Evolutionary conservation across 2,329 filamentous ascomycete genomes (phyloP).

Genomic region (Ilyonectria mors-panacis): DNA sequence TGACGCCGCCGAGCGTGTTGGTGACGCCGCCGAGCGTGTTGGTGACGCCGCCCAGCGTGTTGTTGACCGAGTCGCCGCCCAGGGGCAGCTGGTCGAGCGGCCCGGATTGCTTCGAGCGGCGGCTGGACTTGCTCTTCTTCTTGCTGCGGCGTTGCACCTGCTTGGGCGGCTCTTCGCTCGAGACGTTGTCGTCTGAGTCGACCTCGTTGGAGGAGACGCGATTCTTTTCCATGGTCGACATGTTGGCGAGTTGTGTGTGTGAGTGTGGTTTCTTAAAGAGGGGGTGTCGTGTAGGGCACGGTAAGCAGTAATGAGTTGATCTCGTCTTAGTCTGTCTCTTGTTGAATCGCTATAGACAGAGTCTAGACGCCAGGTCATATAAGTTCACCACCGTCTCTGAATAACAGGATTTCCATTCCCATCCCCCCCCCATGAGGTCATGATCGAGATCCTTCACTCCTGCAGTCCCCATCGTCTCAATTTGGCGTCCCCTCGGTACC

Average conservation of each 20-base stretch:
- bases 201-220: conserved; percentile 40
- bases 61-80: conserved; percentile 54
- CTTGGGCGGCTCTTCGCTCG: conserved; percentile 45
- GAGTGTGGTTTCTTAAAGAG: neutral
- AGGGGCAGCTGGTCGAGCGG: conserved; percentile 58
- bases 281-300: neutral
- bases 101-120: conserved; percentile 45
- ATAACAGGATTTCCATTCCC: conserved; percentile 49
- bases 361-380: conserved; percentile 38
- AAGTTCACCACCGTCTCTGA: conserved; percentile 34
- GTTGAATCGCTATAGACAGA: neutral
- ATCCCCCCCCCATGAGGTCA: conserved; percentile 11
- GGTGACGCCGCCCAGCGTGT: conserved; percentile 57
- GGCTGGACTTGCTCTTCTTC: conserved; percentile 50
- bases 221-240: conserved; percentile 49
- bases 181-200: conserved; percentile 44
- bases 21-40: conserved; percentile 58
- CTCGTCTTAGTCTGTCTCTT: neutral
- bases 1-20: conserved; percentile 59
- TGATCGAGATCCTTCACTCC: conserved; percentile 36
- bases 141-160: conserved; percentile 45
- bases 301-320: neutral
- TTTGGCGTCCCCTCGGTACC: neutral
- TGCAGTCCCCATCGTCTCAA: neutral
- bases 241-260: conserved; percentile 27